A percentile compares a stretch with the other conserved stretches of the same genome.
phyloP scores from a whole-genome alignment of 1,139 yeast species.

The Suhomyces guaymorum region DNA sequence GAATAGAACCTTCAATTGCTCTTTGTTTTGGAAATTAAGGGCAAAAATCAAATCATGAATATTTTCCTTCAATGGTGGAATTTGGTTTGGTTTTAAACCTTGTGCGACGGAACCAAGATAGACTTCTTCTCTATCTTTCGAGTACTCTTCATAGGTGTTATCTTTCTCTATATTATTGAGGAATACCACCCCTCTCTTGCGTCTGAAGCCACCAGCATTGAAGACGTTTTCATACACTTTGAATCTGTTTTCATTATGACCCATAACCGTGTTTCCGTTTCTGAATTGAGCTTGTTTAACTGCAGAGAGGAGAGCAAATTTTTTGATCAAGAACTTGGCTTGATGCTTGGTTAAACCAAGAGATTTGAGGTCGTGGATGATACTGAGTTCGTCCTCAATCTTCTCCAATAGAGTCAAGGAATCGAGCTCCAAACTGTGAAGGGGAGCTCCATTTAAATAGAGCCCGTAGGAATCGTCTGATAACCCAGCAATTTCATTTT shows the following conservation, averaged over 20 bases:
- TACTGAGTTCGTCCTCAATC: slow-evolving; percentile 36
- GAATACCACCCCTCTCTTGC: slow-evolving; percentile 56
- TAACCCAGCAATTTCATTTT: slow-evolving; percentile 36
- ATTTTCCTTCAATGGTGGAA: slow-evolving; percentile 73
- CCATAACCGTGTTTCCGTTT: slow-evolving; percentile 39
- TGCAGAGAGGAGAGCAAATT: slow-evolving; percentile 47
- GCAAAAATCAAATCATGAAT: slow-evolving; percentile 75
- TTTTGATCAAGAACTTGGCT: slow-evolving; percentile 41
- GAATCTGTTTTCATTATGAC: slow-evolving; percentile 40
- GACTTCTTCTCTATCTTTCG: slow-evolving; percentile 45
- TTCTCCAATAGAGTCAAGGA: slow-evolving; percentile 39
- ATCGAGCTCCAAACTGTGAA: slow-evolving; percentile 46
- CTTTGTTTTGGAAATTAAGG: slow-evolving; percentile 57
- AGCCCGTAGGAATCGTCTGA: slow-evolving; percentile 50
- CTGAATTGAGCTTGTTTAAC: slow-evolving; percentile 35
- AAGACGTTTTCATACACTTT: slow-evolving; percentile 35
- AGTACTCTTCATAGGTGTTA: slow-evolving; percentile 48
- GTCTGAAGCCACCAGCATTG: slow-evolving; percentile 27
- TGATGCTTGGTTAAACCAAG: slow-evolving; percentile 39
- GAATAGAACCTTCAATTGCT: slow-evolving; percentile 48
- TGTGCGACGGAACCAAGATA: slow-evolving; percentile 27
- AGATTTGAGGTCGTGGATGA: slow-evolving; percentile 28
- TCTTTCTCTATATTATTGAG: slow-evolving; percentile 78
- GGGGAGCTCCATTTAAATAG: slow-evolving; percentile 62
- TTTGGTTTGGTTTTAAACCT: slow-evolving; percentile 48